These are phyloP conservation scores for Pichia sp. DNA, from an alignment of 1,139 yeast genomes.

Conservation along the genomic window DNA sequence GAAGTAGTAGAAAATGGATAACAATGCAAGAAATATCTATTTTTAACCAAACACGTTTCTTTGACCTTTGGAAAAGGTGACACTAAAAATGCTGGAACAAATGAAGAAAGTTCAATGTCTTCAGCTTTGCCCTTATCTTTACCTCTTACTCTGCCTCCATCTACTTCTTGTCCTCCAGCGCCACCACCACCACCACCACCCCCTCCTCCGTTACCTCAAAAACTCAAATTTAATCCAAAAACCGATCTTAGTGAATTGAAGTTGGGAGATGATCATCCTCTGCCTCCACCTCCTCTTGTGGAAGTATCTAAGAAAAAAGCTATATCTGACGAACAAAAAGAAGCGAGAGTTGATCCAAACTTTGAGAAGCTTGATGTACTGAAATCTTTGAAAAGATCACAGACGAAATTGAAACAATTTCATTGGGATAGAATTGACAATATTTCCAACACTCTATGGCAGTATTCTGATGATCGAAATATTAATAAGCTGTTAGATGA, in stretches of 20 bases:
- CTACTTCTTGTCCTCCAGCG: neutral
- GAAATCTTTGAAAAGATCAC: constrained; percentile 38
- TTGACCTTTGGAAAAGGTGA: too few species aligned
- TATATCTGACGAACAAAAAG: neutral
- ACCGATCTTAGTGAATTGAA: too few species aligned
- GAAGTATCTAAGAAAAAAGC: neutral
- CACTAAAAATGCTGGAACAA: too few species aligned
- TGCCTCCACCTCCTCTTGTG: constrained; percentile 5
- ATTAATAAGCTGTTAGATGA: constrained; percentile 48
- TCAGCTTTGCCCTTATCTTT: neutral
- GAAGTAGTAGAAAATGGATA: too few species aligned
- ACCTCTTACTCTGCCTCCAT: neutral
- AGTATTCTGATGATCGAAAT: constrained; percentile 41
- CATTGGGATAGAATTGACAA: constrained; percentile 86
- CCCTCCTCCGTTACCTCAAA: constrained; percentile 1
- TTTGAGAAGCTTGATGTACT: constrained; percentile 10
- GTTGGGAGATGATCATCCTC: neutral
- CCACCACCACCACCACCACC: constrained; percentile 7
- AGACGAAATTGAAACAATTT: constrained; percentile 73
- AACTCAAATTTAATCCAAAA: neutral
- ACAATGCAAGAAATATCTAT: too few species aligned
- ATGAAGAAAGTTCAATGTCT: too few species aligned
- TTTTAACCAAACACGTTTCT: too few species aligned
- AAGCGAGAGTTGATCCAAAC: constrained; percentile 14
- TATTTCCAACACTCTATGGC: constrained; percentile 78